Evolutionary conservation across 2,329 filamentous ascomycete species (phyloP).

Genomic region (Neopestalotiopsis rosae): DNA sequence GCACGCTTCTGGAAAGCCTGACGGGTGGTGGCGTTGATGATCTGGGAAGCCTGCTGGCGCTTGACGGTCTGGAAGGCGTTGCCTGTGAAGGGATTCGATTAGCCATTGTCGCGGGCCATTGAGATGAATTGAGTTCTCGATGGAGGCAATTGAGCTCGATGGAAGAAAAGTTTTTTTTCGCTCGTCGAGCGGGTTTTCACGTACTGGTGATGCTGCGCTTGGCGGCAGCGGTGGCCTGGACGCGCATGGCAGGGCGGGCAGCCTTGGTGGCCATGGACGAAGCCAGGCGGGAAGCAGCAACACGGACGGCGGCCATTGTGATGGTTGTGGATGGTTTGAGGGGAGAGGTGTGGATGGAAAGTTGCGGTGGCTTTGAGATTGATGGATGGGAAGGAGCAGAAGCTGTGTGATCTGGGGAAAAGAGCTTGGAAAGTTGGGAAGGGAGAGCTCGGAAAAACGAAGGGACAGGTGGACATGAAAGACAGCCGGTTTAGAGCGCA

Average conservation of each 20-base stretch:
- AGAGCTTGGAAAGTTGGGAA: conserved; percentile 37
- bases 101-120: conserved; percentile 18
- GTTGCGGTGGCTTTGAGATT: conserved; percentile 32
- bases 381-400: conserved; percentile 29
- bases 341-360: conserved; percentile 46
- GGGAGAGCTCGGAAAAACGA: conserved; percentile 35
- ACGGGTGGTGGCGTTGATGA: conserved; percentile 70
- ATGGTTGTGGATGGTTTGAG: conserved; percentile 53
- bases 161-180: conserved; percentile 14
- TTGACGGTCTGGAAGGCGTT: conserved; percentile 73
- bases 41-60: conserved; percentile 72
- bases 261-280: conserved; percentile 78
- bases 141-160: conserved; percentile 22
- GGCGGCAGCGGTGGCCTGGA: conserved; percentile 64
- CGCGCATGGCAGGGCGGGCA: conserved; percentile 76
- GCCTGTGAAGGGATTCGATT: conserved; percentile 40
- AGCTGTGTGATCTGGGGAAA: conserved; percentile 29
- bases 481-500: conserved; percentile 18
- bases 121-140: conserved; percentile 5
- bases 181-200: conserved; percentile 35
- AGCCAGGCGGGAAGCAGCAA: conserved; percentile 79
- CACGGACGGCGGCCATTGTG: conserved; percentile 81
- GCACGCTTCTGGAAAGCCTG: conserved; percentile 72
- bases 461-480: conserved; percentile 21
- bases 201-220: conserved; percentile 80